Evolutionary conservation across 2,329 filamentous ascomycete species (phyloP).

Genomic region (Claviceps cyperi): DNA sequence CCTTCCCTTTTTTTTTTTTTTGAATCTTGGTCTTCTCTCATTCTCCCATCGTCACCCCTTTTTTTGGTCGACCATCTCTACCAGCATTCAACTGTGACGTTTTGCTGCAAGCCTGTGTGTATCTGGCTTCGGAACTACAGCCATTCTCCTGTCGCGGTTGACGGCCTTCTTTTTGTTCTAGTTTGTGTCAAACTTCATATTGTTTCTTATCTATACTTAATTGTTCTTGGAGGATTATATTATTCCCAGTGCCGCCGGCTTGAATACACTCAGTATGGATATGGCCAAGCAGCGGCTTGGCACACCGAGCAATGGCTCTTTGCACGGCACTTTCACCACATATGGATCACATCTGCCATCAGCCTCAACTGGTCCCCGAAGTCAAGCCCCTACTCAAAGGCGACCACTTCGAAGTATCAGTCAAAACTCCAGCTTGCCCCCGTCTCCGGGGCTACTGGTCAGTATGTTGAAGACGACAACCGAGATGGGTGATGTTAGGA

Average conservation of each 20-base stretch:
- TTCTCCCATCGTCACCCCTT: slow-evolving; percentile 3
- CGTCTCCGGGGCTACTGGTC: slow-evolving; percentile 40
- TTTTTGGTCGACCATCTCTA: slow-evolving; percentile 8
- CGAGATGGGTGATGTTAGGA: slow-evolving; percentile 49
- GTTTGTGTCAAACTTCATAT: slow-evolving; percentile 4
- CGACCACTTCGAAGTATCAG: slow-evolving; percentile 30
- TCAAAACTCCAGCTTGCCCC: slow-evolving; percentile 27
- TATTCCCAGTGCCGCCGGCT: background rate
- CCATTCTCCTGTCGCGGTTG: slow-evolving; percentile 4
- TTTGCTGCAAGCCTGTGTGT: slow-evolving; percentile 2
- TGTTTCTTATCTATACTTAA: slow-evolving; percentile 4
- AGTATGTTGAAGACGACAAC: slow-evolving; percentile 53
- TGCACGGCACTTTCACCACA: slow-evolving; percentile 18
- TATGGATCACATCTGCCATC: slow-evolving; percentile 11
- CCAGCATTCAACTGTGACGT: slow-evolving; percentile 4
- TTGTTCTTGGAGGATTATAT: slow-evolving; percentile 1
- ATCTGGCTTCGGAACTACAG: slow-evolving; percentile 3
- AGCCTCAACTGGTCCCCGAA: slow-evolving; percentile 8
- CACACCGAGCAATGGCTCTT: slow-evolving; percentile 26
- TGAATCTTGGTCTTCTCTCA: slow-evolving; percentile 2
- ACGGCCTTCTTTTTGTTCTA: slow-evolving; percentile 6
- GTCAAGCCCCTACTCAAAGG: slow-evolving; percentile 14
- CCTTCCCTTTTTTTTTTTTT: background rate
- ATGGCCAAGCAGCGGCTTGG: slow-evolving; percentile 14
- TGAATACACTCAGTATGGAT: slow-evolving; percentile 15